Base-by-base conservation (phyloP, 2,329 filamentous ascomycete genomes). In the Cercospora citrullina region DNA sequence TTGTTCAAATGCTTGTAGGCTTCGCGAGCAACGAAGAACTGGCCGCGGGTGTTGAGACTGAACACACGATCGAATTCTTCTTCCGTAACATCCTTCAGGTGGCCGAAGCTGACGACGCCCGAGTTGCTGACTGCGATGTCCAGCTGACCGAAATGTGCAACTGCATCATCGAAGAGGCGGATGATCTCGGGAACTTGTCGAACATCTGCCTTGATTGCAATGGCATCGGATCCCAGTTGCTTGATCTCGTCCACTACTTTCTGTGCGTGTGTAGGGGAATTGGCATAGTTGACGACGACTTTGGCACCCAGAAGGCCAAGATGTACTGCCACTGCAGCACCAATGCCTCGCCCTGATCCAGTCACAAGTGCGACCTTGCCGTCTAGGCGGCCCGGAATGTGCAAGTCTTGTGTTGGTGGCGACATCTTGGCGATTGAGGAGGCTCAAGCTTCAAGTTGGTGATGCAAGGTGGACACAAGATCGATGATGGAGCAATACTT, bases 151-250 rank as follows among this genome's bases (percentile, higher is more conserved):
- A 88, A 91, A 77, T 85, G 81, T 71, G 81, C 79, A 71, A 87
- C 81, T 63, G 87, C 87, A 75, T 89, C 79, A 60, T 85, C 82
- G 80, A 91, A 90, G 72, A 91, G 80, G 65, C 79, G 78, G 57
- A 85, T 82, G 71, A 88, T 91, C 78, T 91, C 82, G 68, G 84
- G 78, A 48, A 90, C 84, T 68, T 89, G 81, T 71, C 86, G 83
- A 62, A 91, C 85, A 80, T 91, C 89, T 72, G 89, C 89, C 80
- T 88, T 85, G 81, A 90, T 82, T 68, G 88, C 84, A 7, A 85
- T 83, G 30, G 88, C 87, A 71, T 89, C 86, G 58, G 84, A 83
- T 57, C 88, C 88, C 64, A 82, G 78, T 72, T 83, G 83, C 81
- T 89, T 86, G 82, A 91, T 90, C 77, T 85, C 81, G 64, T 84